Conservation (phyloP, 371 early-diverging fungal genomes). For the Entomophthora muscae region DNA sequence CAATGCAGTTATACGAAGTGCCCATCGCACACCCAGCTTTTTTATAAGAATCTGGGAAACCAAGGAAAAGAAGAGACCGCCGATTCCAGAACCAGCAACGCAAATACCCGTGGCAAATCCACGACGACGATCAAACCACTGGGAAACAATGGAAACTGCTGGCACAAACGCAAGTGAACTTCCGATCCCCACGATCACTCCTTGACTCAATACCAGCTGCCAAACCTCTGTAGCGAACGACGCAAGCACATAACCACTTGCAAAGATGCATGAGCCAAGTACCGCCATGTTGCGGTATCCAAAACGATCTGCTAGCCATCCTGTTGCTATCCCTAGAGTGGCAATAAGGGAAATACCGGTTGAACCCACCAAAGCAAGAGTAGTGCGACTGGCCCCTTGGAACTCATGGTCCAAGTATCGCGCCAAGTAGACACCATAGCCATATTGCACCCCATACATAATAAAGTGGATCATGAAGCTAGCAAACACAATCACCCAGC, state of each 20-base stretch:
- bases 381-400: not conserved
- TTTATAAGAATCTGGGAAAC: slow-evolving; percentile 35
- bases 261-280: not conserved
- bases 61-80: slow-evolving; percentile 51
- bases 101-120: slow-evolving; percentile 58
- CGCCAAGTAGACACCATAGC: slow-evolving; percentile 25
- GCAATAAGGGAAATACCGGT: not conserved
- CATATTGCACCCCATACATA: slow-evolving; percentile 21
- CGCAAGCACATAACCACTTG: not conserved
- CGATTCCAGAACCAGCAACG: slow-evolving; percentile 58
- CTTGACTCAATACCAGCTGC: slow-evolving; percentile 33
- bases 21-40: slow-evolving; percentile 34
- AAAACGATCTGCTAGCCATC: not conserved
- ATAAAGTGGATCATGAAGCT: slow-evolving; percentile 22
- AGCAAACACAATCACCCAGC: slow-evolving; percentile 21
- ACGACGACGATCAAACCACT: slow-evolving; percentile 53
- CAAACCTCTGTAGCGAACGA: slow-evolving; percentile 16
- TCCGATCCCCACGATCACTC: slow-evolving; percentile 31
- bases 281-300: not conserved
- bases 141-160: slow-evolving; percentile 35
- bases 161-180: slow-evolving; percentile 34
- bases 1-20: slow-evolving; percentile 39
- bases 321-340: not conserved
- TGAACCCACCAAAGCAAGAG: not conserved
- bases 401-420: slow-evolving; percentile 11